These are phyloP conservation scores for Chytridiales sp. DNA, from an alignment of 371 early-diverging fungal genomes.

Conservation along the genomic window DNA sequence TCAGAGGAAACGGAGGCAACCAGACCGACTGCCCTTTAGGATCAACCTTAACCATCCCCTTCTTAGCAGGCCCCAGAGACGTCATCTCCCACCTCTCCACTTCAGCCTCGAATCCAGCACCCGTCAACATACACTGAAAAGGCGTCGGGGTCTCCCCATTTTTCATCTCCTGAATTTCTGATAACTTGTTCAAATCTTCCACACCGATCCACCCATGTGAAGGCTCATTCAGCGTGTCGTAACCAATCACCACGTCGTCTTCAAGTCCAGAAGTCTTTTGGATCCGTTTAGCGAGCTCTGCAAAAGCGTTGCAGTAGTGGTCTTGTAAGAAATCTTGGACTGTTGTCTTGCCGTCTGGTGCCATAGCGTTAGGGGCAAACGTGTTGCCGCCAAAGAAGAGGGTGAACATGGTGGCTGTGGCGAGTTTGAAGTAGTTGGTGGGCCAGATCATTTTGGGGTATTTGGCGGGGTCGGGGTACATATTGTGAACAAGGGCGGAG, in stretches of 20 bases:
- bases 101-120: constrained; percentile 33
- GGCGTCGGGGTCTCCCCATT: constrained; percentile 71
- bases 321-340: constrained; percentile 71
- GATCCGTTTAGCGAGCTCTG: constrained; percentile 35
- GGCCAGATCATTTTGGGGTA: constrained; percentile 76
- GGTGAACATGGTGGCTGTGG: constrained; percentile 82
- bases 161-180: constrained; percentile 56
- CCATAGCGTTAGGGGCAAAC: constrained; percentile 49
- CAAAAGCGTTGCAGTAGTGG: constrained; percentile 56
- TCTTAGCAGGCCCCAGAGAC: constrained; percentile 30
- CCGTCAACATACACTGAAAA: constrained; percentile 66
- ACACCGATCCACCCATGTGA: constrained; percentile 67
- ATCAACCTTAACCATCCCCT: constrained; percentile 15
- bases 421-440: constrained; percentile 80
- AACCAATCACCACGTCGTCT: constrained; percentile 66
- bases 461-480: constrained; percentile 54
- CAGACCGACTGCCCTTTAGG: constrained; percentile 33
- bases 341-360: constrained; percentile 11
- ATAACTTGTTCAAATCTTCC: constrained; percentile 50
- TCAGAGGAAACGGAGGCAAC: constrained; percentile 7
- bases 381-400: constrained; percentile 67
- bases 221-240: constrained; percentile 80
- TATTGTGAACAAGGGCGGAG: constrained; percentile 75
- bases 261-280: constrained; percentile 25
- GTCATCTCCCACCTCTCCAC: constrained; percentile 33